Base-by-base conservation (phyloP, 179 eudicot genomes). In the Vitellaria paradoxa region DNA sequence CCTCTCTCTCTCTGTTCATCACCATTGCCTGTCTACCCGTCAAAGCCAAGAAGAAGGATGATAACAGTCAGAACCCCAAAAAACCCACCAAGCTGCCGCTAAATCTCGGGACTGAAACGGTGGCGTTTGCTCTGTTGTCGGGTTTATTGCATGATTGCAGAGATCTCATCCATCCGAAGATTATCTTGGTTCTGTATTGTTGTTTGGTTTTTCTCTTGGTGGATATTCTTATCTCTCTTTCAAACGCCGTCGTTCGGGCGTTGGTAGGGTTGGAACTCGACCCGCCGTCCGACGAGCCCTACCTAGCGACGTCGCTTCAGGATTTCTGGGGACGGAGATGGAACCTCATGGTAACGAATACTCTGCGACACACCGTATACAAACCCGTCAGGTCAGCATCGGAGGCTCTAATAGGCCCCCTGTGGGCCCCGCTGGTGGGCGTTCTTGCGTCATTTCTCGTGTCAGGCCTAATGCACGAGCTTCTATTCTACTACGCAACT, bases 261-360 rank as follows among this genome's bases (percentile, higher is more conserved):
- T n/a, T 78, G 4, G 17, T 76, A 10, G 85, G 82, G 13, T 11
- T 82, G 37, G 90, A 89, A 56, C 67, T 89, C 46, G 87, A 87
- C 65, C 89, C 87, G 17, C 92, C 85, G 64, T 87, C 87, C 21
- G 55, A 89, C 63, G 86, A 87, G 75, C 92, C 92, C 9, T 83
- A 87, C 24, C 65, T 89, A 14, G 79, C 94, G 4, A 86, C 89
- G 0, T 90, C 94, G 1, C 82, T 91, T 1, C 97, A 91, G 72
- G 89, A 92, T 55, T 92, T 92, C 56, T 92, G 97, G 97, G 94
- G 93, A 0, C 82, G 74, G 26, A 77, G 93, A 62, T 92, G 97
- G 97, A 92, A 92, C 72, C 88, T 92, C 26, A 84, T 84, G 83
- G 97, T 92, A 14, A 88, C 93, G 6, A 78, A 83, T 73, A 79